Evolutionary conservation across 129 eudicot species (phyloP), one percentile per base, ranked within the genome.

Genomic region (Flaveria bidentis): DNA sequence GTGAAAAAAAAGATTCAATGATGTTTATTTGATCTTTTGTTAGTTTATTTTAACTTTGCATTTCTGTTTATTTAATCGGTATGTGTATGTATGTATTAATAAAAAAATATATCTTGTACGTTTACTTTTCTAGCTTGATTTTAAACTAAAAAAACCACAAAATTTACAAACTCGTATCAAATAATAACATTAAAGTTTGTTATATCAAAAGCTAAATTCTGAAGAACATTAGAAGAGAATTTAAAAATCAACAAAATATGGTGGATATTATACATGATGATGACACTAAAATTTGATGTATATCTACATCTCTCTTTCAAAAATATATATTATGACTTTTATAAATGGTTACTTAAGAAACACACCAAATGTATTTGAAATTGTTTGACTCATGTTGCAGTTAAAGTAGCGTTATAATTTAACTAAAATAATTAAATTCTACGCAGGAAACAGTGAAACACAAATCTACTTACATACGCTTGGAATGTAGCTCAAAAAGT

Each of bases 391-490:
- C 60, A 69, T 78, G 70, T 69, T 69, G 76, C 15, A 49, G 16
- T 66, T 39, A 5, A 76, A 18, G 11, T 65, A 30, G 25, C 78
- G 1, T 64, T 60, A 12, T 63, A 47, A 45, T 25, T 77, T 14
- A 41, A 9, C 39, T 68, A 55, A 1, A 68, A 52, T 0, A 8
- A 39, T 6, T 16, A 1, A 28, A 47, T 42, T 68, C 69, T 70
- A 78, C 64, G 44, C 58, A 58, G 64, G 82, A 64, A 70, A 20
- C 22, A 20, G 22, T 20, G 22, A 20, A 20, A 70, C 82, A 70
- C 70, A 69, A 77, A 78, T 56, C 70, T 56, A 78, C 70, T 69
- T 69, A n/a, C 76, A 57, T 77, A 77, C 82, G 71, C 44, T 78
- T 69, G 76, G 82, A 78, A 78, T 78, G 82, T 69, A 57, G 76